Conservation (phyloP, 148 eudicot species). For the Mesembryanthemum crystallinum region DNA sequence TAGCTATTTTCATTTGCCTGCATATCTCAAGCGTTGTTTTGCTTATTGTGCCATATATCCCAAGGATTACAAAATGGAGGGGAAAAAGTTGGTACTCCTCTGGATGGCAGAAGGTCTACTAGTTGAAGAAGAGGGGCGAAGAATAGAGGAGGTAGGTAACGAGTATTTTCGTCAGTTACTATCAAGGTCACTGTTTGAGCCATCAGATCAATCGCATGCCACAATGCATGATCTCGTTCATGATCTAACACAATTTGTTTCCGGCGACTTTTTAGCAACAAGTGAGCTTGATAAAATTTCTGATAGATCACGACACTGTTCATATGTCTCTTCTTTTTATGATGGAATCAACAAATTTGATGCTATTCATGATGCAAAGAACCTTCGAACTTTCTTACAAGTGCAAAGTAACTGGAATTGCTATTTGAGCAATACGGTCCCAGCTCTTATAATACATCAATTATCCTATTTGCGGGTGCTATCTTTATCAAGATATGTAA, state of each 20-base stretch:
- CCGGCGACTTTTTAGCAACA: neutral
- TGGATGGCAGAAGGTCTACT: slow-evolving; percentile 23
- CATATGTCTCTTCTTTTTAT: neutral
- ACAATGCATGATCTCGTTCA: neutral
- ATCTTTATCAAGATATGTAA: neutral
- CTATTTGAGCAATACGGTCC: neutral
- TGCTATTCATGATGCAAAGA: neutral
- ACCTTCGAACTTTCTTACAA: neutral
- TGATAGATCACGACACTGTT: slow-evolving; percentile 1
- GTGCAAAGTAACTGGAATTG: neutral
- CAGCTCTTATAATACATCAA: neutral
- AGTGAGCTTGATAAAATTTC: neutral
- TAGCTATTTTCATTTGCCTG: slow-evolving; percentile 18
- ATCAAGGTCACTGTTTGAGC: neutral
- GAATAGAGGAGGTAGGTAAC: slow-evolving; percentile 4
- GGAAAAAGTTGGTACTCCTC: slow-evolving; percentile 4
- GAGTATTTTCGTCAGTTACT: neutral
- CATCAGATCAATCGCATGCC: neutral
- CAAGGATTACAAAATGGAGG: neutral
- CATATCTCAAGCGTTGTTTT: slow-evolving; percentile 13
- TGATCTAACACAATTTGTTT: neutral
- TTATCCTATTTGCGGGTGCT: neutral
- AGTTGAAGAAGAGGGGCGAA: neutral
- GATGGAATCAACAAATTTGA: neutral
- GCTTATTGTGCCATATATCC: slow-evolving; percentile 23